Base-by-base conservation (phyloP, 768 basidiomycete species). In the Pulveroboletus sp. region DNA sequence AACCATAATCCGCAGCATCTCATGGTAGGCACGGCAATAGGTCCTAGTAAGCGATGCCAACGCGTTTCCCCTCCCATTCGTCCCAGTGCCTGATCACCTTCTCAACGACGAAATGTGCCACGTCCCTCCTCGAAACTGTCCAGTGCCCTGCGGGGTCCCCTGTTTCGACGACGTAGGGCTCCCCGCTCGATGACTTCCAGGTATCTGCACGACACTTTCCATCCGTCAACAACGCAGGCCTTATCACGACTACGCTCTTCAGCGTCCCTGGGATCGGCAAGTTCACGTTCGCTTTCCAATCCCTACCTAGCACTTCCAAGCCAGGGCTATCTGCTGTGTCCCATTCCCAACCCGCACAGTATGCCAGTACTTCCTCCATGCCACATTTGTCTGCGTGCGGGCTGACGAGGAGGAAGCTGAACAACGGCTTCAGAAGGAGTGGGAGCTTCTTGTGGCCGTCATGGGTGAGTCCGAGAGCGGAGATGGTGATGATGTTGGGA, bases 301-400 rank as follows among this genome's bases (percentile, higher is more conserved):
- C 70, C 0, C 41, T 38, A 9, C 71, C 72, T 35, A 85, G 68
- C 17, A 83, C 69, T 0, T 75, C 71, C 8, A 61, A 50, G 0
- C 56, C 61, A 0, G 76, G 71, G 28, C 60, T 65, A 41, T 79
- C 77, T n/a, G 71, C 70, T 11, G 71, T 58, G 36, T 76, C 57
- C 83, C 83, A 85, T 1, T 61, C 27, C 74, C 74, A 73, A 1
- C 79, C 83, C 0, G 77, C 70, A 50, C 69, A 67, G 50, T 83
- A 71, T 1, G 72, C 66, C 5, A 79, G 43, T 2, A 76, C 62
- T 27, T 77, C 70, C 65, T 89, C 86, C 30, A 69, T 64, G 7
- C 79, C 83, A 39, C 79, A 38, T 65, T 88, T 89, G 65, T 88
- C 85, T 27, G 59, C 69, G 60, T 82, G 83, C 5, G 82, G 78